Percentiles rank a stretch among this genome's conserved stretches.
Conservation (phyloP, 441 rosid genomes). For the Metrosideros polymorpha region DNA sequence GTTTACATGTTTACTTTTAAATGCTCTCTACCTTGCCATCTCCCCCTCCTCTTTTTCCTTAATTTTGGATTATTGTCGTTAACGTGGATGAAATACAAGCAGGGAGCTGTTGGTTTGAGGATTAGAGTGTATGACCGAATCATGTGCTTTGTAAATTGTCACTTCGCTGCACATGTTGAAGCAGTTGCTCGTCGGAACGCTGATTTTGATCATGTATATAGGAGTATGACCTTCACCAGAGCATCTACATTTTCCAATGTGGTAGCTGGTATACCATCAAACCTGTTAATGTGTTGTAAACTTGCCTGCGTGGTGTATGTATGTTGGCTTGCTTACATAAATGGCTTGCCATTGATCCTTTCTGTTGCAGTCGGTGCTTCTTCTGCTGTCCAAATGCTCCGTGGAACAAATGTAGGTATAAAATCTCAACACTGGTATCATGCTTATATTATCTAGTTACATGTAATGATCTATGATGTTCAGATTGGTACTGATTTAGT, state of each 20-base stretch:
- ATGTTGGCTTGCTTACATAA: slow-evolving; percentile 50
- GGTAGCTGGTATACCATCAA: slow-evolving; percentile 73
- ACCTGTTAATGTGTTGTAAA: slow-evolving; percentile 57
- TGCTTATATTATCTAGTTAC: neutral
- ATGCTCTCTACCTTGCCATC: neutral
- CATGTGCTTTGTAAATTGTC: slow-evolving; percentile 96
- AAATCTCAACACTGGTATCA: slow-evolving; percentile 1
- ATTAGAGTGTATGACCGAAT: slow-evolving; percentile 88
- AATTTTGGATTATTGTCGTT: neutral
- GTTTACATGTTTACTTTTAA: neutral
- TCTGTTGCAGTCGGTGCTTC: slow-evolving; percentile 83
- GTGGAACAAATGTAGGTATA: slow-evolving; percentile 55
- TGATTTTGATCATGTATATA: slow-evolving; percentile 93
- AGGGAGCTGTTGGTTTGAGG: slow-evolving; percentile 99
- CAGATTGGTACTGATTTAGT: neutral
- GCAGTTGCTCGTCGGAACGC: slow-evolving; percentile 95
- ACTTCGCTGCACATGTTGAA: slow-evolving; percentile 97
- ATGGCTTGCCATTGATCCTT: slow-evolving; percentile 49
- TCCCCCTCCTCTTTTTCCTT: neutral
- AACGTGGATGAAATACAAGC: neutral
- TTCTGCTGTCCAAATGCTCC: slow-evolving; percentile 39
- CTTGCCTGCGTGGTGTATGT: slow-evolving; percentile 47
- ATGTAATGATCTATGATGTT: neutral
- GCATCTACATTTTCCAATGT: slow-evolving; percentile 46
- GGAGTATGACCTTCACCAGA: slow-evolving; percentile 68